Evolutionary conservation across 2,329 filamentous ascomycete genomes (phyloP).

Genomic region (Alternaria arbusti): DNA sequence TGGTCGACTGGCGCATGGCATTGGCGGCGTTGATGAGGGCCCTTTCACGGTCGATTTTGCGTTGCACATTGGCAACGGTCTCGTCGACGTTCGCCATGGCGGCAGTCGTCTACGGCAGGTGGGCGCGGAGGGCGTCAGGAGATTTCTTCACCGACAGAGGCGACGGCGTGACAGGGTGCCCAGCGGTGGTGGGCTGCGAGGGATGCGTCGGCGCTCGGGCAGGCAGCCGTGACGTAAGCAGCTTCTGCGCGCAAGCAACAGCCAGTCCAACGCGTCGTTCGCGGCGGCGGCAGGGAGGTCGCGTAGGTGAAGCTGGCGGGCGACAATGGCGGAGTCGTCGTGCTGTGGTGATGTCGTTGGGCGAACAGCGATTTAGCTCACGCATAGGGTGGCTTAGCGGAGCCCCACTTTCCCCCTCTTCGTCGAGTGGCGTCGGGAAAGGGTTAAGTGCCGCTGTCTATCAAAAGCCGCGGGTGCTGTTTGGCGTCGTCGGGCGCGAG

Average conservation of each 20-base stretch:
- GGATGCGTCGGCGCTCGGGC: slow-evolving; percentile 33
- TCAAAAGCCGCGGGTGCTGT: slow-evolving; percentile 1
- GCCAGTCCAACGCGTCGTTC: slow-evolving; percentile 11
- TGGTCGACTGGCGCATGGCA: slow-evolving; percentile 93
- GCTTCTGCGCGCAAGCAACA: slow-evolving; percentile 9
- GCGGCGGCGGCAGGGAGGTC: slow-evolving; percentile 10
- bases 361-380: slow-evolving; percentile 31
- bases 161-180: slow-evolving; percentile 32
- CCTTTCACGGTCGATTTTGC: slow-evolving; percentile 98
- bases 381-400: slow-evolving; percentile 35
- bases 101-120: slow-evolving; percentile 13
- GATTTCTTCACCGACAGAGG: slow-evolving; percentile 35
- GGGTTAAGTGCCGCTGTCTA: slow-evolving; percentile 9
- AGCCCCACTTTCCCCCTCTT: slow-evolving; percentile 25
- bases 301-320: slow-evolving; percentile 11
- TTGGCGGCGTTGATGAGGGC: slow-evolving; percentile 92
- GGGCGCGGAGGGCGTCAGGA: slow-evolving; percentile 32
- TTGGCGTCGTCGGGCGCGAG: slow-evolving; percentile 3
- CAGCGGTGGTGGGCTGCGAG: slow-evolving; percentile 30
- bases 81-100: slow-evolving; percentile 66
- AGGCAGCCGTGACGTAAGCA: slow-evolving; percentile 24
- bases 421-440: slow-evolving; percentile 26
- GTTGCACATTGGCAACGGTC: slow-evolving; percentile 79
- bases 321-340: slow-evolving; percentile 27
- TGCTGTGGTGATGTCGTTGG: slow-evolving; percentile 32